Evolutionary conservation across 164 flowering plant species (phyloP).

Genomic region (Nymphaea thermarum): DNA sequence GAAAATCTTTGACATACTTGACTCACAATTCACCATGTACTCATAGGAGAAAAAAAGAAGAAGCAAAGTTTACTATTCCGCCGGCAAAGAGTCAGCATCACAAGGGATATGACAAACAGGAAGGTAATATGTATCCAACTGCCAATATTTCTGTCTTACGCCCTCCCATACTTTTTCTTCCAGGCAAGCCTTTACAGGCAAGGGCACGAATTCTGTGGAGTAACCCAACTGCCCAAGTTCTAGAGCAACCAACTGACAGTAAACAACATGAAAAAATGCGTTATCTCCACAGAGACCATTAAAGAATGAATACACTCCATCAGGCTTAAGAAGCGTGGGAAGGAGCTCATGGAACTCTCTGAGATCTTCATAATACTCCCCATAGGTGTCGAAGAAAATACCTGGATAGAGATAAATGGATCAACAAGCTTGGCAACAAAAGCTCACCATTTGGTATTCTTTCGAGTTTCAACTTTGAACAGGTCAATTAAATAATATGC

Average conservation of each 20-base stretch:
- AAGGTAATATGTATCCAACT: conserved; percentile 90
- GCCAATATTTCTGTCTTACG: conserved; percentile 95
- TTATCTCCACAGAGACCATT: conserved; percentile 96
- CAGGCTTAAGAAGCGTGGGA: conserved; percentile 69
- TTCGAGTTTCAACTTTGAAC: too few species aligned
- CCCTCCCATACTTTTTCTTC: conserved; percentile 87
- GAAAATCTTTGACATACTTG: too few species aligned
- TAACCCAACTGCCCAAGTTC: conserved; percentile 81
- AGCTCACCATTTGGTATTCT: too few species aligned
- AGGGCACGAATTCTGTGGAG: conserved; percentile 73
- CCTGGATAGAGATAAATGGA: conserved; percentile 31
- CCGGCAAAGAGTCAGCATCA: conserved; percentile 28
- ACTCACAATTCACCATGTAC: background rate
- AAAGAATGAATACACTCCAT: conserved; percentile 83
- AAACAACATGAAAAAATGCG: conserved; percentile 95
- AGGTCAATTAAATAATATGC: too few species aligned
- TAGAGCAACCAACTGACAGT: conserved; percentile 77
- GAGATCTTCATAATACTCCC: conserved; percentile 91
- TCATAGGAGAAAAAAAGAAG: background rate
- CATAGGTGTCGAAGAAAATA: conserved; percentile 93
- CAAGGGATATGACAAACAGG: conserved; percentile 73
- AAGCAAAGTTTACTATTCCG: background rate
- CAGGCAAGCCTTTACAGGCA: conserved; percentile 92
- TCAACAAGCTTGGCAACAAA: background rate
- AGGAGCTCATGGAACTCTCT: conserved; percentile 91